Evolutionary conservation across 768 basidiomycete species (phyloP), one percentile per base, ranked within the genome.

Genomic region (Glaciozyma antarctica): DNA sequence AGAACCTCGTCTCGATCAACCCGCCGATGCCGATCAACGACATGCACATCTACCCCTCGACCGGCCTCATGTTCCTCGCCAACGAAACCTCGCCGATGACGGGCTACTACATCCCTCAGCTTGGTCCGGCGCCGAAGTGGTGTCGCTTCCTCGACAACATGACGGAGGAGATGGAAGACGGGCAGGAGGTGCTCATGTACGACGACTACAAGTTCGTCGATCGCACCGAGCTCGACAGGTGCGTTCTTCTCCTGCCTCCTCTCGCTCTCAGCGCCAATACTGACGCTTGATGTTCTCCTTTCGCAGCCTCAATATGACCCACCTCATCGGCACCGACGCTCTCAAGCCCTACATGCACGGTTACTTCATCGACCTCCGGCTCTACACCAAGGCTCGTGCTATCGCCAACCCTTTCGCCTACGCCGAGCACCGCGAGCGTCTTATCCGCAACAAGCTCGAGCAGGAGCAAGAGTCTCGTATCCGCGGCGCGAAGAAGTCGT

Each of bases 341-440:
- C 88, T 98, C 81, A 94, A 94, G 77, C 95, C 95, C 6, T 99
- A 98, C 78, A 97, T 99, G 94, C 95, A 99, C 77, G 95, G 95
- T 51, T 98, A 93, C 83, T 98, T 99, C 80, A 78, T 97, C 68
- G 89, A 92, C 7, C 85, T 98, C 78, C 90, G 91, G 73, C 83
- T 98, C 8, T 98, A 98, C 79, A 90, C 93, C 72, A 87, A 93
- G 58, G 95, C 95, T 2, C 86, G 93, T 41, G 83, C 94, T 69
- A 92, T 98, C 71, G 87, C 91, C 63, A 97, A 98, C 79, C 95
- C 95, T 3, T 93, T 90, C 75, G 90, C 87, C 15, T 97, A 98
- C 76, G 86, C 85, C 48, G 95, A 99, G 74, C 86, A 97, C 76
- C 87, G 91, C 68, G 91, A 94, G 76, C 86, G 86, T 73, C 78